A percentile compares a stretch with the other conserved stretches of the same genome.
phyloP scores from a whole-genome alignment of 169 alveolate species.

The Cryptosporidium meleagridis region DNA sequence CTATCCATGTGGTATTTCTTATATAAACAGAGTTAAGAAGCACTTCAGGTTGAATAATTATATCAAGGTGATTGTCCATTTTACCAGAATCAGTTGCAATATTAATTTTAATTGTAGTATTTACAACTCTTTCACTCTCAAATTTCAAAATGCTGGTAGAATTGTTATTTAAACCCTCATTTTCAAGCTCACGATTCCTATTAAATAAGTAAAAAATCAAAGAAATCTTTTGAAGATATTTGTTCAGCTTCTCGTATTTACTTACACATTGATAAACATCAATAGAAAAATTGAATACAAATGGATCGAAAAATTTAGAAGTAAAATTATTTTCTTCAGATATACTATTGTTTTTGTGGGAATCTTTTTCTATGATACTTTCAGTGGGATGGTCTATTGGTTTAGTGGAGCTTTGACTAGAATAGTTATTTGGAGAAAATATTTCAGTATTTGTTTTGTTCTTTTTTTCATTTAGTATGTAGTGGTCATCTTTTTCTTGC shows the following conservation, averaged over 20 bases:
- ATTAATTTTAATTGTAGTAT: not conserved
- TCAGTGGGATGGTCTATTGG: not conserved
- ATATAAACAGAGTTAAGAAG: constrained; percentile 9
- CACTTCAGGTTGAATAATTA: constrained; percentile 16
- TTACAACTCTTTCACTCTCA: not conserved
- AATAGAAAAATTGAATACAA: constrained; percentile 10
- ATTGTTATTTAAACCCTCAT: constrained; percentile 22
- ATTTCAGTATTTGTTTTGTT: not conserved
- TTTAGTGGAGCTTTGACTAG: not conserved
- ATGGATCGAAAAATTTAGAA: not conserved
- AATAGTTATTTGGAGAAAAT: not conserved
- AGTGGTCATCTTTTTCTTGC: not conserved
- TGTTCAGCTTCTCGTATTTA: not conserved
- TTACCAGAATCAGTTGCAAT: constrained; percentile 20
- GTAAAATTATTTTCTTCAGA: not conserved
- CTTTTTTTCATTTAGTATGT: not conserved
- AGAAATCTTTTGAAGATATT: constrained; percentile 28
- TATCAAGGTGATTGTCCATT: not conserved
- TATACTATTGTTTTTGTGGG: not conserved
- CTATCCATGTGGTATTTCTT: constrained; percentile 18
- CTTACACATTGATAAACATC: constrained; percentile 14
- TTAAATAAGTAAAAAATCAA: constrained; percentile 26
- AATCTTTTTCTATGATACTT: not conserved
- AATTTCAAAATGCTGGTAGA: not conserved
- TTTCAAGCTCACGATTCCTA: constrained; percentile 3